These are phyloP conservation scores for Coemansia sp. DNA, from an alignment of 192 early-diverging fungal genomes.

Conservation along the genomic window DNA sequence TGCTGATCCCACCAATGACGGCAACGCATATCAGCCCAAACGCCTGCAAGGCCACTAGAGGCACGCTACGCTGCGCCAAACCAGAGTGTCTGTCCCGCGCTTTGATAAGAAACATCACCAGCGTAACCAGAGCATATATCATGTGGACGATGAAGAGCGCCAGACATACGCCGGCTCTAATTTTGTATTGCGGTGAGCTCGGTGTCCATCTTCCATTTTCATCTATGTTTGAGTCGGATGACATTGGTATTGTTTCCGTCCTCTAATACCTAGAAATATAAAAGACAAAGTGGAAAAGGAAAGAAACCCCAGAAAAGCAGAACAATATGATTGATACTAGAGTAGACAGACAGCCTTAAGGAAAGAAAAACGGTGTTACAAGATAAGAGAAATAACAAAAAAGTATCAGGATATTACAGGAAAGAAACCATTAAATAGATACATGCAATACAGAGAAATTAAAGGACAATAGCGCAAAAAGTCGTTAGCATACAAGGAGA, in stretches of 20 bases:
- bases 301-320: too few relatives aligned
- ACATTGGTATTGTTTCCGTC: background rate
- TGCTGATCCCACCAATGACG: slow-evolving; percentile 26
- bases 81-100: slow-evolving; percentile 49
- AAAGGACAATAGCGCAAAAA: too few relatives aligned
- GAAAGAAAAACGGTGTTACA: too few relatives aligned
- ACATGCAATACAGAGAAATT: too few relatives aligned
- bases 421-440: too few relatives aligned
- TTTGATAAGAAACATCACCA: slow-evolving; percentile 40
- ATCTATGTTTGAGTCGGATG: background rate
- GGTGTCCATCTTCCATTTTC: slow-evolving; percentile 17
- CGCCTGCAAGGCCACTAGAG: slow-evolving; percentile 24
- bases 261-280: too few relatives aligned
- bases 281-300: too few relatives aligned
- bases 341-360: too few relatives aligned
- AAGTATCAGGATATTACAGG: too few relatives aligned
- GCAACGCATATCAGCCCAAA: slow-evolving; percentile 30
- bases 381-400: too few relatives aligned
- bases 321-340: too few relatives aligned
- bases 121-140: slow-evolving; percentile 32
- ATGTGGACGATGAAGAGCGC: slow-evolving; percentile 24
- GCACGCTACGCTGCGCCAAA: slow-evolving; percentile 31
- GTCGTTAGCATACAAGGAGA: too few relatives aligned
- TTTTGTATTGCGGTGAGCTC: slow-evolving; percentile 28
- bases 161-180: slow-evolving; percentile 30